Base-by-base conservation (phyloP, 495 filamentous ascomycete genomes). In the Ramalina peruviana region DNA sequence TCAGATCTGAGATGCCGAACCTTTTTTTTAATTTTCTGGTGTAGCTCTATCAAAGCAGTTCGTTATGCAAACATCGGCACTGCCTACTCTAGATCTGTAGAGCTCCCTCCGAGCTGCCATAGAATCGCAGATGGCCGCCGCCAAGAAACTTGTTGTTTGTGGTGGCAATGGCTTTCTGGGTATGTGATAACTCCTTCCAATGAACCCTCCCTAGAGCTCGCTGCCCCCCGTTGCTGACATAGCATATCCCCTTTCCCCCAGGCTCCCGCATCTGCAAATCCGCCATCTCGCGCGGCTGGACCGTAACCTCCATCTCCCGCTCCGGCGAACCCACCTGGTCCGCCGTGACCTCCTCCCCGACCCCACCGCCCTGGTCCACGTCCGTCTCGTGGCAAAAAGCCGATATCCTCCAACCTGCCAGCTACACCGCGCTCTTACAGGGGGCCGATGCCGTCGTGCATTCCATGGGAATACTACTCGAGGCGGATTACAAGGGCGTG, bases 401-500 rank as follows among this genome's bases (percentile, higher is more conserved):
- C 47, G 85, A 98, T 67, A 80, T 96, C 54, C 73, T 98, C 46
- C 74, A 82, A 33, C 92, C 92, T 2, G 66, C 75, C 0, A 81
- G 80, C 41, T 98, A 94, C 67, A 75, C 75, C 20, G 64, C 79
- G 2, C 73, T 84, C 26, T 73, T 98, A 48, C 70, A 73, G 43
- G 76, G 72, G 30, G 85, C 89, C 40, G 80, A 85, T 60, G 86
- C 80, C 27, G 88, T 97, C 13, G 82, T 98, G 19, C 92, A 98
- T 67, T 83, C 72, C 53, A 85, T 94, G 81, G 92, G 92, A 6
- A 97, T 98, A 47, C 72, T 98, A n/a, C 74, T 98, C 12, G 92
- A 98, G 67, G 89, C 90, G 7, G 92, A 98, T 66, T 98, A 98
- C 73, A 97, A 98, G 67, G 84, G 83, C 51, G 86, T 95, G 4